Percentiles rank a stretch among this genome's conserved stretches.
Evolutionary conservation across 371 early-diverging fungal species (phyloP).

Genomic region (Mucor indicus): DNA sequence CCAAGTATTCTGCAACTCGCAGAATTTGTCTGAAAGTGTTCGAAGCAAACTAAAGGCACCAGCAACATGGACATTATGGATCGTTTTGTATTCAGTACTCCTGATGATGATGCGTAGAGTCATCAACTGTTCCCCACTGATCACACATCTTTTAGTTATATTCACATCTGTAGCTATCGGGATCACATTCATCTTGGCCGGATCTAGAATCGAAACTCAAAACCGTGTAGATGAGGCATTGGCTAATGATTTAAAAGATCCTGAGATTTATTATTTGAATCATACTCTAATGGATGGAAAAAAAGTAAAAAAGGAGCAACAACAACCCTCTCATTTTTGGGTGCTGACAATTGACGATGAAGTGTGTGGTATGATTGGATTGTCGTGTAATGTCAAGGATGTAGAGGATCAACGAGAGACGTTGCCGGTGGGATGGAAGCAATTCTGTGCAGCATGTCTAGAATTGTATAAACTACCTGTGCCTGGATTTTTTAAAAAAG

Average conservation of each 20-base stretch:
- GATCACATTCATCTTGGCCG: too few relatives aligned
- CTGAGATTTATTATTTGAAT: conserved; percentile 39
- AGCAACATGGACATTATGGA: too few relatives aligned
- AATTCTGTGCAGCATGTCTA: conserved; percentile 8
- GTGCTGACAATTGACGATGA: conserved; percentile 34
- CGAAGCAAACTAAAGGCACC: too few relatives aligned
- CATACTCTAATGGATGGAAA: conserved; percentile 16
- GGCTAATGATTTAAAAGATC: conserved; percentile 39
- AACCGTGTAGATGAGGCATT: conserved; percentile 32
- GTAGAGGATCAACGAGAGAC: conserved; percentile 21
- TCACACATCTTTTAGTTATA: too few relatives aligned
- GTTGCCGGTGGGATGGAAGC: conserved; percentile 20
- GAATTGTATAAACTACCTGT: conserved; percentile 15
- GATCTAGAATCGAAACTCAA: conserved; percentile 13
- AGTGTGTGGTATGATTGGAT: conserved; percentile 38
- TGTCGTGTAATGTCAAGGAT: conserved; percentile 24
- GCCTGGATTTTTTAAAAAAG: background rate
- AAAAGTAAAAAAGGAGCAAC: conserved; percentile 32
- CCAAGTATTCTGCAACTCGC: too few relatives aligned
- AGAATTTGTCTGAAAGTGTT: too few relatives aligned
- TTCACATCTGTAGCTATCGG: too few relatives aligned
- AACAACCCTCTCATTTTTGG: conserved; percentile 46
- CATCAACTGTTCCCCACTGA: too few relatives aligned
- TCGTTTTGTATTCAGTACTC: too few relatives aligned
- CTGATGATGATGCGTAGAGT: too few relatives aligned